Conservation (phyloP, 805 yeast genomes). For the Ogataea salicorniae region DNA sequence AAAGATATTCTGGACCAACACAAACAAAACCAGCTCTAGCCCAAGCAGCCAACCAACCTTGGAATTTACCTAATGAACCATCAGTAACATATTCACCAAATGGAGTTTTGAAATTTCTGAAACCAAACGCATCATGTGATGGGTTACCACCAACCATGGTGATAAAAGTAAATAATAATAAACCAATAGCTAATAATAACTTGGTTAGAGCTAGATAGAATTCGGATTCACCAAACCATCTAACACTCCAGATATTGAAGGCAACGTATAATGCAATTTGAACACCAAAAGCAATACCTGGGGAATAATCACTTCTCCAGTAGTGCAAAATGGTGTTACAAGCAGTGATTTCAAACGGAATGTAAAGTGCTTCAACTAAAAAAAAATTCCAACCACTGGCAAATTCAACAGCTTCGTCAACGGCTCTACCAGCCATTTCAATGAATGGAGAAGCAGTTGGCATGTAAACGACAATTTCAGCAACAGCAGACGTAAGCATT, state of each 20-base stretch:
- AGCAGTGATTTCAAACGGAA: constrained; percentile 44
- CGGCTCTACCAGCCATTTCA: constrained; percentile 34
- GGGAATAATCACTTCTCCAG: constrained; percentile 45
- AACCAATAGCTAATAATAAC: constrained; percentile 42
- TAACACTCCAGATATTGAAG: constrained; percentile 44
- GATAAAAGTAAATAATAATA: constrained; percentile 44
- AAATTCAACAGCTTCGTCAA: constrained; percentile 34
- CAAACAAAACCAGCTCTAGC: constrained; percentile 35
- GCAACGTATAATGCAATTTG: constrained; percentile 39
- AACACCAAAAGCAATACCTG: constrained; percentile 41
- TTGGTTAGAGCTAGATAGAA: constrained; percentile 44
- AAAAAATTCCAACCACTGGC: constrained; percentile 35
- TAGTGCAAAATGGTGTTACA: constrained; percentile 51
- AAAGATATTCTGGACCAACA: constrained; percentile 39
- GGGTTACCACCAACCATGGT: constrained; percentile 59
- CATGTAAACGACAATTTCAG: constrained; percentile 34
- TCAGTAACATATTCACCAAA: constrained; percentile 34
- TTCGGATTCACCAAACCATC: constrained; percentile 47
- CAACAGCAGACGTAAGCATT: constrained; percentile 32
- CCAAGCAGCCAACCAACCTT: constrained; percentile 38
- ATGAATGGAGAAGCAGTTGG: constrained; percentile 36
- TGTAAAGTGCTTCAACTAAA: constrained; percentile 40
- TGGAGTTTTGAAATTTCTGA: constrained; percentile 34
- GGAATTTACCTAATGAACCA: constrained; percentile 35
- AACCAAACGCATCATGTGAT: constrained; percentile 42